Evolutionary conservation across 768 basidiomycete genomes (phyloP), one percentile per base, ranked within the genome.

Genomic region (Agaricus sinodeliciosus): DNA sequence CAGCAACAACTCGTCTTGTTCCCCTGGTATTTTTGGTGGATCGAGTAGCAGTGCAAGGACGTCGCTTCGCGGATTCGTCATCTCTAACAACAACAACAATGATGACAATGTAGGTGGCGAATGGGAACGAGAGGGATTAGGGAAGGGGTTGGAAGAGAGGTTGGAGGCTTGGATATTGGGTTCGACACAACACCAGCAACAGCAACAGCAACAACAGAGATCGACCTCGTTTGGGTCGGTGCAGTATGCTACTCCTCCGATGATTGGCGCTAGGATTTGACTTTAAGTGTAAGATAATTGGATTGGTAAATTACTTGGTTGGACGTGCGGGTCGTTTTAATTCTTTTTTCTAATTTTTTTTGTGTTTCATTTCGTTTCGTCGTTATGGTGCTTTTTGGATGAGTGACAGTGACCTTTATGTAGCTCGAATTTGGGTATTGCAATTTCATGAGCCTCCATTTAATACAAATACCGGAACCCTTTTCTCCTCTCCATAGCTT

Each of bases 51-150:
- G 43, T n/a, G 44, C 54, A 1, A 37, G 43, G 6, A 35, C 50
- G 1, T 49, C 46, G 12, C 34, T 57, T 6, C 37, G 41, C 0
- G 43, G 49, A 9, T 43, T 53, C 18, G 57, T 19, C 11, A 28
- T 48, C 11, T 7, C 8, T 0, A 31, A 31, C 31, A 31, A 7
- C 11, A 31, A 31, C 60, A 1, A 62, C 68, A 7, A 53, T 82
- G 84, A 84, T 59, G 85, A 85, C 7, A 31, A 31, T 42, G 69
- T 78, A 0, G 88, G 89, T 8, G 89, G 90, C 0, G 92, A 94
- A 67, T 94, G 90, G 90, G 87, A 90, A 57, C 71, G 90, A 1
- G 87, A 90, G 59, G 91, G 91, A 0, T 65, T 94, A 22, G 91
- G 92, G 0, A 78, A 71, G 55, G 91, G 92, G 0, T 66, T 94